Percentiles rank a stretch among this genome's conserved stretches.
Evolutionary conservation across 106 monocot genomes (phyloP).

Genomic region (Ottelia alismoides): DNA sequence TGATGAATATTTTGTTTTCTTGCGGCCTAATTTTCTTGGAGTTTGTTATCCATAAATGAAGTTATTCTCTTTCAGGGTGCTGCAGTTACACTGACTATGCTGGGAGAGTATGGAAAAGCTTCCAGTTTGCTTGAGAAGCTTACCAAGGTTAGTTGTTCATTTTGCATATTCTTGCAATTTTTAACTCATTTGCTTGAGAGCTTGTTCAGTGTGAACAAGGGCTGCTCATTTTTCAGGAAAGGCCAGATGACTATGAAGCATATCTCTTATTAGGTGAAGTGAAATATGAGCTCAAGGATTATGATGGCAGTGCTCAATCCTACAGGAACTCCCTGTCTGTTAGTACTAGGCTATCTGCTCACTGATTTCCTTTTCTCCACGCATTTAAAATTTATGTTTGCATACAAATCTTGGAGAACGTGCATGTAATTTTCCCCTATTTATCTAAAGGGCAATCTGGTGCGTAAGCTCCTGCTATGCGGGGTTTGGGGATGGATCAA

Average conservation of each 20-base stretch:
- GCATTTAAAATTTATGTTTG: too few species aligned
- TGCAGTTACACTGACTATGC: slow-evolving; percentile 56
- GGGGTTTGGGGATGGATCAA: too few species aligned
- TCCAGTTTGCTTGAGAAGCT: slow-evolving; percentile 67
- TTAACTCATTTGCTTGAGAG: neutral
- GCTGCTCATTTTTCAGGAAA: slow-evolving; percentile 39
- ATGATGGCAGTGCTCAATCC: slow-evolving; percentile 68
- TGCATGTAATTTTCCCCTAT: too few species aligned
- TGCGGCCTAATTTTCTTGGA: too few species aligned
- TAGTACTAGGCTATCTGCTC: slow-evolving; percentile 19
- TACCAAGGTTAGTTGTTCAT: slow-evolving; percentile 36
- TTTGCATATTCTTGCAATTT: too few species aligned
- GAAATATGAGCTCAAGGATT: slow-evolving; percentile 77
- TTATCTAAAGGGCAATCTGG: too few species aligned
- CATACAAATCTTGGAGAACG: too few species aligned
- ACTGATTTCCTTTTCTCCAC: too few species aligned
- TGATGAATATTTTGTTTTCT: too few species aligned
- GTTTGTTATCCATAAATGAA: too few species aligned
- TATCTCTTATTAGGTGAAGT: slow-evolving; percentile 82
- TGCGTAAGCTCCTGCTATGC: too few species aligned
- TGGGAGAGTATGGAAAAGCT: slow-evolving; percentile 70
- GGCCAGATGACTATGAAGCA: slow-evolving; percentile 48
- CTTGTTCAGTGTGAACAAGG: neutral
- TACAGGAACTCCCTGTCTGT: slow-evolving; percentile 71
- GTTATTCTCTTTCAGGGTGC: slow-evolving; percentile 77